Base-by-base conservation (phyloP, 2,329 filamentous ascomycete genomes). In the Phoma sp. region DNA sequence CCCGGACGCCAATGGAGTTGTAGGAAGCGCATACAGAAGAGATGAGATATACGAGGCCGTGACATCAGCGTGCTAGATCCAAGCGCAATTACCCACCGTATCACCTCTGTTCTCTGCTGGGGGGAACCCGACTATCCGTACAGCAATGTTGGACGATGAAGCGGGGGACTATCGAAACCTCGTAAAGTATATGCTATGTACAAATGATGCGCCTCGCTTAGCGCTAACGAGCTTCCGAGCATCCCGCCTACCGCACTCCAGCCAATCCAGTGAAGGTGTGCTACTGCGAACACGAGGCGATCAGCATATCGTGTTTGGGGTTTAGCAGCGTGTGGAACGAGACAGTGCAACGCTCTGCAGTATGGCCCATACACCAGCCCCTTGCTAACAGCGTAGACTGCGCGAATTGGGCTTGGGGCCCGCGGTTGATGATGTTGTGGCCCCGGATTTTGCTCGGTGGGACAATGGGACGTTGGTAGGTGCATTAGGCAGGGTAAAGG, bases 271-370 rank as follows among this genome's bases (percentile, higher is more conserved):
- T 50, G 55, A 46, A 44, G 7, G 44, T 39, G 45, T 36, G 37
- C 32, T 15, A 51, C 33, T 25, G 22, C 15, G 29, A 48, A 59
- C 49, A 51, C 52, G 55, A 54, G 51, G 22, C 31, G 61, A 63
- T 59, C 61, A 43, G 33, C 53, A 38, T 15, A 5, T 57, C 36
- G 53, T 61, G 55, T 59, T 54, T 44, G 35, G 36, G 43, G 25
- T 43, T 58, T 47, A 47, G 46, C 32, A 17, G 45, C 24, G n/a
- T 38, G 41, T 55, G 41, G 54, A 39, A 48, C 48, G 27, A 38
- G 13, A 47, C 44, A 32, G 55, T 62, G 55, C 51, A 56, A 60
- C 57, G 32, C 36, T 55, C 41, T 29, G 45, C 35, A 45, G 40
- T 40, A 39, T 17, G 17, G 17, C 17, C 27, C 39, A 36, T 31